Evolutionary conservation across 352 stramenopile species (phyloP).

Genomic region (Phytophthora sp.): DNA sequence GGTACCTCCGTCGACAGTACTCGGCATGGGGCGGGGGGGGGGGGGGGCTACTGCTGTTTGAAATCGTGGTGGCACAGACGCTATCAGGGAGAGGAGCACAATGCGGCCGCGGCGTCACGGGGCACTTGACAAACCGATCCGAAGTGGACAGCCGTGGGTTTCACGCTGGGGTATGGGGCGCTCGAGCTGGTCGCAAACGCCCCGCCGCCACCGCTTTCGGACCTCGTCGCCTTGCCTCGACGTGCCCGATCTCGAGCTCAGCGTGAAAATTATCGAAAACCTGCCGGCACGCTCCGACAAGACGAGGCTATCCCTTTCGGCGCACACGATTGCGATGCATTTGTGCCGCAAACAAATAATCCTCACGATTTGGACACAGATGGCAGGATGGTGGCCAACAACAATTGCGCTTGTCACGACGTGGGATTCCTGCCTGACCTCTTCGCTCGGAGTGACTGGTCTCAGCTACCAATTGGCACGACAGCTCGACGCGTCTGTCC

Average conservation of each 20-base stretch:
- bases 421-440: neutral
- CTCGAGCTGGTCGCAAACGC: too few relatives aligned
- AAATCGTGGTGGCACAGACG: neutral
- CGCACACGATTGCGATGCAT: slow-evolving; percentile 1
- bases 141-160: slow-evolving; percentile 1
- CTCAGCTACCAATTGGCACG: slow-evolving; percentile 1
- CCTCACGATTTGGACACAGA: slow-evolving; percentile 12
- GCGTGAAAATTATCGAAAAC: slow-evolving; percentile 22
- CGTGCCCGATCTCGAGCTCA: neutral
- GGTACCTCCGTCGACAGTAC: too few relatives aligned
- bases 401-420: slow-evolving; percentile 1
- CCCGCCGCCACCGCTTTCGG: slow-evolving; percentile 1
- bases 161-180: too few relatives aligned
- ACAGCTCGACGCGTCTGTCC: too few relatives aligned
- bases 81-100: neutral
- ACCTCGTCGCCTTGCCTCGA: neutral
- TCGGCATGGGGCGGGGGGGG: too few relatives aligned
- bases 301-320: slow-evolving; percentile 2
- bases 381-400: neutral
- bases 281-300: neutral
- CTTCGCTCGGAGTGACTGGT: slow-evolving; percentile 5
- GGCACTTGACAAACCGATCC: neutral
- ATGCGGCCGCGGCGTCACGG: neutral
- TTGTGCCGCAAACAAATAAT: slow-evolving; percentile 19
- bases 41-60: neutral